These are phyloP conservation scores for Phaeoacremonium minimum DNA, from an alignment of 2,329 filamentous ascomycete species.

Conservation along the genomic window DNA sequence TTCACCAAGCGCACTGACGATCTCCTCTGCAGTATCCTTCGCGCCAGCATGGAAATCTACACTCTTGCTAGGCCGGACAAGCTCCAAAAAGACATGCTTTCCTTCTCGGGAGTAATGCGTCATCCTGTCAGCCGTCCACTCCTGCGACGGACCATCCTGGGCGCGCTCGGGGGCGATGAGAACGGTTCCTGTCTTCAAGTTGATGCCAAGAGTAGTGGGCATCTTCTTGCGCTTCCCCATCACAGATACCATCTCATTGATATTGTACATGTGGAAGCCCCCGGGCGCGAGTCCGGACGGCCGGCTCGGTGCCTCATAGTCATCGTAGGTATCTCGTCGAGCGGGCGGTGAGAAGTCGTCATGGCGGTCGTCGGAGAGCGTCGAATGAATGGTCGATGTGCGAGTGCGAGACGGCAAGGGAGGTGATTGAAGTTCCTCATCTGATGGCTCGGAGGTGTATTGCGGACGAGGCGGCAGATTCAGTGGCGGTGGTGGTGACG, in stretches of 20 bases:
- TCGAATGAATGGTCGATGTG: conserved; percentile 42
- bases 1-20: conserved; percentile 82
- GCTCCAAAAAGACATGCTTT: conserved; percentile 94
- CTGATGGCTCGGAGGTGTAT: conserved; percentile 63
- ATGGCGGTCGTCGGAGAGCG: conserved; percentile 15
- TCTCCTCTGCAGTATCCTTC: conserved; percentile 94
- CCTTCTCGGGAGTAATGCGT: conserved; percentile 98
- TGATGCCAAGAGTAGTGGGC: conserved; percentile 95
- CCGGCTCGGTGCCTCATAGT: conserved; percentile 20
- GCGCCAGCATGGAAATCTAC: conserved; percentile 95
- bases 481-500: conserved; percentile 45
- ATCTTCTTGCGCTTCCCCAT: conserved; percentile 98
- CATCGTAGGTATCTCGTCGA: conserved; percentile 25
- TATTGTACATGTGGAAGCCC: conserved; percentile 91
- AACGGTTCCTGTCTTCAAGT: conserved; percentile 81
- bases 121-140: conserved; percentile 93
- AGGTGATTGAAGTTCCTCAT: conserved; percentile 57
- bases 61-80: conserved; percentile 88
- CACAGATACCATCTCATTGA: conserved; percentile 95
- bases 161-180: conserved; percentile 85
- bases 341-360: conserved; percentile 17
- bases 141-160: conserved; percentile 77
- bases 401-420: conserved; percentile 59
- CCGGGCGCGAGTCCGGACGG: conserved; percentile 56
- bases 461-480: conserved; percentile 44